Evolutionary conservation across 2,329 filamentous ascomycete species (phyloP), one percentile per base, ranked within the genome.

Genomic region (Didymella sp.): DNA sequence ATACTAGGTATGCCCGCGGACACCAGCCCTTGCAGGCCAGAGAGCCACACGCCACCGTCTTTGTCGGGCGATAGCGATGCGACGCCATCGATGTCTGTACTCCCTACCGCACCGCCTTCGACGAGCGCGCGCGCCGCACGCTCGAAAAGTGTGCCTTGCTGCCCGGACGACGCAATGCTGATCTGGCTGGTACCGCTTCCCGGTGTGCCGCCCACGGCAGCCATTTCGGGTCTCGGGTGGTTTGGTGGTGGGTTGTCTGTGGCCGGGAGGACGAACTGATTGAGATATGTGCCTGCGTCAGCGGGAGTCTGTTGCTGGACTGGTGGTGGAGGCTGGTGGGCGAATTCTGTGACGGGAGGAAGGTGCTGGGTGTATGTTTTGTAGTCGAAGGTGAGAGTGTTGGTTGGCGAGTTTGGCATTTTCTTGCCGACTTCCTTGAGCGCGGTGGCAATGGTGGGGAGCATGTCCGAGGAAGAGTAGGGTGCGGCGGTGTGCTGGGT

Each of bases 371-470:
- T 64, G 7, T 62, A 59, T 3, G 67, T 64, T 6, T 63, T 47
- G 3, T 63, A 46, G 43, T 73, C 69, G 1, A 73, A 55, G 35
- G 65, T 70, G 21, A 69, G 64, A 6, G 68, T 70, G 22, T 62
- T 64, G 22, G 70, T 66, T 8, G 62, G 59, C 11, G 59, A 58
- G 33, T 57, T 68, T 33, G 69, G 70, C 49, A 75, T 59, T 44
- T 74, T 74, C 27, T 71, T 71, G 25, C 71, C 73, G 6, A 71
- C 73, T 56, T 74, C 71, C 53, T 75, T 73, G 8, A 76, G 64
- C 3, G 71, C 73, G 15, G 71, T 74, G 6, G 71, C 71, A 15
- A 76, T 73, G 22, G 72, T 69, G 15, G 73, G 73, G 17, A 76
- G 67, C 6, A 72, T 66, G 44, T 73, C 72, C 13, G 70, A 68